Conservation (phyloP, 1,139 yeast species). For the Spencermartinsiella ligniputridi region DNA sequence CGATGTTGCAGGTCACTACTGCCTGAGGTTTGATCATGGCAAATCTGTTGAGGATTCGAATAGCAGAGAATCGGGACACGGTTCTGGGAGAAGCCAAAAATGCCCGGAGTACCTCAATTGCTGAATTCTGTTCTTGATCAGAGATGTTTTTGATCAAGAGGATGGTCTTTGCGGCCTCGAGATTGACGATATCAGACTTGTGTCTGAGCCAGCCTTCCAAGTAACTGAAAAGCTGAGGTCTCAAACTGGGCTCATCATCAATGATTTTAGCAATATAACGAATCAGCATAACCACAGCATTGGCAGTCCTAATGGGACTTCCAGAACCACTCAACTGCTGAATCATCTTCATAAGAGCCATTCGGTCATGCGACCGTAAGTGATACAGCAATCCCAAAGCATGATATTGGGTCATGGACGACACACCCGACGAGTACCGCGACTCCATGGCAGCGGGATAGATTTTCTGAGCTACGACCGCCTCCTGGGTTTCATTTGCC, state of each 20-base stretch:
- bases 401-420: constrained; percentile 89
- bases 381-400: constrained; percentile 89
- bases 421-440: constrained; percentile 41
- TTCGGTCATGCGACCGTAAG: constrained; percentile 84
- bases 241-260: constrained; percentile 49
- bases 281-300: constrained; percentile 78
- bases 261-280: constrained; percentile 74
- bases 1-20: constrained; percentile 69
- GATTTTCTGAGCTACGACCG: constrained; percentile 64
- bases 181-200: constrained; percentile 84
- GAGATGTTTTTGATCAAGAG: constrained; percentile 57
- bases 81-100: constrained; percentile 85
- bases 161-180: constrained; percentile 89
- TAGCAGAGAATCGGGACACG: constrained; percentile 88
- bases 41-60: constrained; percentile 79
- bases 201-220: constrained; percentile 70
- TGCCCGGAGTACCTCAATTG: constrained; percentile 68
- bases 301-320: constrained; percentile 39
- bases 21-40: constrained; percentile 80
- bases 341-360: constrained; percentile 89
- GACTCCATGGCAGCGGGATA: constrained; percentile 42
- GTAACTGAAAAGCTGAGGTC: constrained; percentile 52
- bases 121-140: constrained; percentile 58
- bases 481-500: constrained; percentile 90
- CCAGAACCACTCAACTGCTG: constrained; percentile 56